Base-by-base conservation (phyloP, 2,329 filamentous ascomycete genomes). In the Lasiodiplodia citricola region DNA sequence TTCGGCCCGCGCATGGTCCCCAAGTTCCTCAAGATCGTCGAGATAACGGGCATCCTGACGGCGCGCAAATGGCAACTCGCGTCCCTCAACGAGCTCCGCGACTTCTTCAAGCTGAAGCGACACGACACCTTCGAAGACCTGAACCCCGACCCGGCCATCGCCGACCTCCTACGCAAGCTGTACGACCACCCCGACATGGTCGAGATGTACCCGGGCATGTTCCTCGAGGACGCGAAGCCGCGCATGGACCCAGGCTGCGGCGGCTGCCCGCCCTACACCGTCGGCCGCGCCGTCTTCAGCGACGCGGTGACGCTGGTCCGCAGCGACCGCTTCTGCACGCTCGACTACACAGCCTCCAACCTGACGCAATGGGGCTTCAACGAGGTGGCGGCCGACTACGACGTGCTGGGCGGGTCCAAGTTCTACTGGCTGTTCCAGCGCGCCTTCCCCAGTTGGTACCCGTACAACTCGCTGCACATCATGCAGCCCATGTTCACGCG, bases 191-290 rank as follows among this genome's bases (percentile, higher is more conserved):
- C 88, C 0, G 89, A 91, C 71, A 87, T 86, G 75, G 87, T 92
- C 14, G 90, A 92, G 74, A 81, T 92, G 6, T 92, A 92, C 73
- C 90, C 90, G 0, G 90, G 90, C 11, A 79, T 92, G 1, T 85
- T 91, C 70, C 81, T 86, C n/a, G 88, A 90, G 74, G 84, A 87
- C 65, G 80, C 82, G 37, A 88, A 89, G 74, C 80, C 82, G 0
- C 79, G 81, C 0, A 83, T 84, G 68, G 77, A 81, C 54, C 82
- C 87, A 0, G 87, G 87, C 2, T 84, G 82, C 65, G 86, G 86
- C 21, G 81, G 87, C 23, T 83, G 83, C 65, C 83, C 83, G 0
- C 84, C 83, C 0, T 88, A 85, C 73, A 87, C 87, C 0, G 82
- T 87, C 8, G 85, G 84, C 1, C 82, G 85, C 56, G 86, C 86